Percentiles rank a stretch among this genome's conserved stretches.
Conservation (phyloP, 2,329 filamentous ascomycete species). For the Colletotrichum tanaceti region DNA sequence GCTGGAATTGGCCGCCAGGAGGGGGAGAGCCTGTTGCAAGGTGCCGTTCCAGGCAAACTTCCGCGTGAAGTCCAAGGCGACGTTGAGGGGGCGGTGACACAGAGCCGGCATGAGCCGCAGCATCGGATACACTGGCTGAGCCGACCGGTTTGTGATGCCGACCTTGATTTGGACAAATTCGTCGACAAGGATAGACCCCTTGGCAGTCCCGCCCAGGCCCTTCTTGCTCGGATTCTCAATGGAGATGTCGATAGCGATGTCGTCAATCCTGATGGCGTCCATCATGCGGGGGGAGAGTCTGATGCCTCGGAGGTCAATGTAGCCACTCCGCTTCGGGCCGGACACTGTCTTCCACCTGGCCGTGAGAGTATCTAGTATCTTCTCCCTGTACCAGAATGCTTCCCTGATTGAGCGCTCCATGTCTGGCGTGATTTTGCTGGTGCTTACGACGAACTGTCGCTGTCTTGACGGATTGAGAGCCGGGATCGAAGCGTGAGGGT, state of each 20-base stretch:
- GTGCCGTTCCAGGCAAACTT: conserved; percentile 88
- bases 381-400: conserved; percentile 91
- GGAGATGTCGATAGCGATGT: conserved; percentile 75
- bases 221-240: conserved; percentile 54
- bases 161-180: conserved; percentile 77
- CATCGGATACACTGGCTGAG: conserved; percentile 74
- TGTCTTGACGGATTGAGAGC: conserved; percentile 83
- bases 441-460: conserved; percentile 91
- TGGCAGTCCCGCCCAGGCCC: conserved; percentile 5
- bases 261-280: conserved; percentile 83
- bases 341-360: conserved; percentile 76
- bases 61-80: conserved; percentile 83
- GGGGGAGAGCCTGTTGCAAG: conserved; percentile 78
- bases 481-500: conserved; percentile 82
- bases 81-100: conserved; percentile 75
- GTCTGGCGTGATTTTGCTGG: conserved; percentile 81
- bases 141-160: conserved; percentile 79
- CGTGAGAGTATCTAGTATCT: conserved; percentile 76
- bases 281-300: conserved; percentile 82
- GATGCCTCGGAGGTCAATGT: conserved; percentile 81
- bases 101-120: conserved; percentile 82
- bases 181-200: conserved; percentile 59
- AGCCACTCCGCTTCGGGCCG: conserved; percentile 67
- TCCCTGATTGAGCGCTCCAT: conserved; percentile 82
- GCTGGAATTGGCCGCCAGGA: conserved; percentile 68